These are phyloP conservation scores for Graphilbum sp. DNA, from an alignment of 2,329 filamentous ascomycete species.

Conservation along the genomic window DNA sequence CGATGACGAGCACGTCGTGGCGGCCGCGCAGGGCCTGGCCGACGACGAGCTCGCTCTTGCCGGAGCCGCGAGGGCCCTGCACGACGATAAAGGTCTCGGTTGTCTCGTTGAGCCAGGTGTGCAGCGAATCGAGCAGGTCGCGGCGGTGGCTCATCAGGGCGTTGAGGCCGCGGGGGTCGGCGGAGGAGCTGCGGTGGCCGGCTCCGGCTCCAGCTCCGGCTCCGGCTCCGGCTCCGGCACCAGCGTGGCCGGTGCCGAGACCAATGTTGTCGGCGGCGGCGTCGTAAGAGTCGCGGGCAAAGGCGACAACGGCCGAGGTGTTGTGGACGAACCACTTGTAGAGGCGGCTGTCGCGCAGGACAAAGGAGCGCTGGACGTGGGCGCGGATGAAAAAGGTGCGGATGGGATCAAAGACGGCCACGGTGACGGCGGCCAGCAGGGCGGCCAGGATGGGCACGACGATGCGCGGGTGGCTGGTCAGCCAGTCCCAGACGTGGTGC, in stretches of 20 bases:
- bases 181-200: conserved; percentile 24
- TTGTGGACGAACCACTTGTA: conserved; percentile 71
- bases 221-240: conserved; percentile 32
- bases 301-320: conserved; percentile 47
- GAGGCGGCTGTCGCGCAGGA: conserved; percentile 54
- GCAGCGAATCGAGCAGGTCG: conserved; percentile 64
- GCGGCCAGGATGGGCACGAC: conserved; percentile 73
- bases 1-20: conserved; percentile 66
- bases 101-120: conserved; percentile 74
- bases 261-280: conserved; percentile 42
- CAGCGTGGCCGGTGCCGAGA: conserved; percentile 23
- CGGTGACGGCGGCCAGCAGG: conserved; percentile 64
- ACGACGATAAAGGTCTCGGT: conserved; percentile 87
- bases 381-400: conserved; percentile 83
- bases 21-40: conserved; percentile 66
- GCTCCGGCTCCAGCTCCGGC: neutral
- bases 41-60: conserved; percentile 74
- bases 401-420: conserved; percentile 86
- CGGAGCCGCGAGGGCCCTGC: conserved; percentile 80
- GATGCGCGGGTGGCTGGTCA: conserved; percentile 71
- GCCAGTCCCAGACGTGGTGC: conserved; percentile 74
- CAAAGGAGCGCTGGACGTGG: conserved; percentile 65
- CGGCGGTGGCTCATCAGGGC: conserved; percentile 82
- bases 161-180: conserved; percentile 36
- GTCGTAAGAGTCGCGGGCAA: conserved; percentile 23